Conservation (phyloP, 495 filamentous ascomycete species). For the Podospora didyma region DNA sequence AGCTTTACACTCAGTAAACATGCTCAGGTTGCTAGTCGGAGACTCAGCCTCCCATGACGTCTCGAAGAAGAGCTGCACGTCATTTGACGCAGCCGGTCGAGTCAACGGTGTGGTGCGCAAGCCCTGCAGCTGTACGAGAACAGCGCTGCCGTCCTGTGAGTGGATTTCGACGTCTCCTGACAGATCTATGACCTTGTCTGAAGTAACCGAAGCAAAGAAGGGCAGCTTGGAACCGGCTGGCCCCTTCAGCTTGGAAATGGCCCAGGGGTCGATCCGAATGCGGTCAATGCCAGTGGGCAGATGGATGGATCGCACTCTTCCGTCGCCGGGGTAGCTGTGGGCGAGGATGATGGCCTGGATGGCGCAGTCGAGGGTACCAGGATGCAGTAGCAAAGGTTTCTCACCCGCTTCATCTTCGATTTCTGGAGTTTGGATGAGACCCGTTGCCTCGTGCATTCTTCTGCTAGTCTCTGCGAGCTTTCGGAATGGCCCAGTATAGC, state of each 20-base stretch:
- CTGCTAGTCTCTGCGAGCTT: neutral
- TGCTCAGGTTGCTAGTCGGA: neutral
- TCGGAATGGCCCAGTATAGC: constrained; percentile 9
- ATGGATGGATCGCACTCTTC: constrained; percentile 14
- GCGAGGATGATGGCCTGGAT: constrained; percentile 27
- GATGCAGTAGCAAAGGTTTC: constrained; percentile 21
- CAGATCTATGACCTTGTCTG: neutral
- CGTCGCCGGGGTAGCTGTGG: constrained; percentile 17
- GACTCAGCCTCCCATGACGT: constrained; percentile 1
- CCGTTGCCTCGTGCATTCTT: constrained; percentile 1
- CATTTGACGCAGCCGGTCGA: constrained; percentile 6
- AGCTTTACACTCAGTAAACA: neutral
- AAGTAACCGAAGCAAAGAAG: neutral
- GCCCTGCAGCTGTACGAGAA: constrained; percentile 17
- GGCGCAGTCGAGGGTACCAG: constrained; percentile 23
- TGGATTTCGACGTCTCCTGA: constrained; percentile 11
- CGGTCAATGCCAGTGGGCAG: constrained; percentile 19
- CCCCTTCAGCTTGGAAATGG: neutral
- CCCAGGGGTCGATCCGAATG: constrained; percentile 15
- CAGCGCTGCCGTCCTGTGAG: neutral
- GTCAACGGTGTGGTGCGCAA: constrained; percentile 7
- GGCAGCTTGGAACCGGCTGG: neutral
- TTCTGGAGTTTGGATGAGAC: constrained; percentile 1
- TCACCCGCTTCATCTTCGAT: neutral
- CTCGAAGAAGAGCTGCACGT: constrained; percentile 11